Evolutionary conservation across 2,329 filamentous ascomycete species (phyloP).

Genomic region (Colletotrichum somersetense): DNA sequence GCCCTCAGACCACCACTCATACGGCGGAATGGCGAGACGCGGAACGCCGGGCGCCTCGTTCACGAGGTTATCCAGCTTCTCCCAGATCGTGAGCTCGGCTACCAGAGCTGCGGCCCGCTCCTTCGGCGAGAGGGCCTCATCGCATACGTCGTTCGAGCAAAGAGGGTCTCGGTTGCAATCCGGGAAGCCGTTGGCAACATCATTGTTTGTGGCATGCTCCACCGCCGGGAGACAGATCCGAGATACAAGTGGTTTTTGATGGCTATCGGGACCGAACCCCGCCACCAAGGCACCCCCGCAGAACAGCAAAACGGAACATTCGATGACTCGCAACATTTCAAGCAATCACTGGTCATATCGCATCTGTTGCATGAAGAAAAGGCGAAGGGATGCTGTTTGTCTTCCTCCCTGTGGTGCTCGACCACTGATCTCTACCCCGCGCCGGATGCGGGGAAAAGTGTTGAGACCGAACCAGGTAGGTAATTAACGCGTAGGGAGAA

Average conservation of each 20-base stretch:
- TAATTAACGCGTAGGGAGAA: background rate
- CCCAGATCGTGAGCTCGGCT: conserved; percentile 62
- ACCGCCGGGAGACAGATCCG: conserved; percentile 17
- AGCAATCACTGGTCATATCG: background rate
- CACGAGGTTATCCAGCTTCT: conserved; percentile 64
- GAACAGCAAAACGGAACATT: background rate
- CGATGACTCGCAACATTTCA: background rate
- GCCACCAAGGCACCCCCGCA: background rate
- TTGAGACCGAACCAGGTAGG: conserved; percentile 7
- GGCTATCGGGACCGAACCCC: background rate
- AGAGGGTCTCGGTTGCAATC: conserved; percentile 47
- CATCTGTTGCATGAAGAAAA: background rate
- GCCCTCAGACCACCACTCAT: conserved; percentile 73
- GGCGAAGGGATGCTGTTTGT: background rate
- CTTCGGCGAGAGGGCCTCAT: conserved; percentile 55
- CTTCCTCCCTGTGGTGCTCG: background rate
- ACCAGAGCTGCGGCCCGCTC: conserved; percentile 62
- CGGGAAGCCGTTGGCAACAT: conserved; percentile 33
- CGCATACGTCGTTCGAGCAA: conserved; percentile 58
- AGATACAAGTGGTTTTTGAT: conserved; percentile 15
- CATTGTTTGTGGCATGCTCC: background rate
- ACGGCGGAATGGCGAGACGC: conserved; percentile 68
- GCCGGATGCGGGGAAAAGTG: conserved; percentile 13
- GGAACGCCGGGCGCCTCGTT: conserved; percentile 61
- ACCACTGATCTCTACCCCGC: conserved; percentile 6